phyloP scores from a whole-genome alignment of 345 rosid genomes.

The Heritiera littoralis region DNA sequence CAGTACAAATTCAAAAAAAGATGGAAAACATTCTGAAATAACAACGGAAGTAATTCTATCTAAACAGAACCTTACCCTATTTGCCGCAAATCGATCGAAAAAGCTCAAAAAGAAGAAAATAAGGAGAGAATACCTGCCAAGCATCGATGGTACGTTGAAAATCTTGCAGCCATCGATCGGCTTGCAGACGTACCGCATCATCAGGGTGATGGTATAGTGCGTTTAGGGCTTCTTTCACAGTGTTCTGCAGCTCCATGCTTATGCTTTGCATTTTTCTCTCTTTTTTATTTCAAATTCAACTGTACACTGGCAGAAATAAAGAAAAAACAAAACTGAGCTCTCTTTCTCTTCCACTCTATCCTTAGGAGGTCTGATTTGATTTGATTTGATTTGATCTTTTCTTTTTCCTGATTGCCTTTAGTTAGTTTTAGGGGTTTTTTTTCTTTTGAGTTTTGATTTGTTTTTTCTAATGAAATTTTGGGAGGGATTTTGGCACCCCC shows the following conservation, averaged over 20 bases:
- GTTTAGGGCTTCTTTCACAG: constrained; percentile 95
- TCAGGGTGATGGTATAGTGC: constrained; percentile 98
- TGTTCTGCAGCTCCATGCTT: constrained; percentile 79
- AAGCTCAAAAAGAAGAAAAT: neutral
- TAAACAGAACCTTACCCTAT: neutral
- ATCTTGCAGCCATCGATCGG: constrained; percentile 91
- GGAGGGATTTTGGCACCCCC: constrained; percentile 26
- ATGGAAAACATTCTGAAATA: neutral
- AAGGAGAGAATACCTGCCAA: constrained; percentile 69
- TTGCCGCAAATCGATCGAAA: constrained; percentile 4
- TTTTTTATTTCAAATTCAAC: constrained; percentile 30
- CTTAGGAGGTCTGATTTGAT: neutral
- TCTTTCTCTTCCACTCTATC: neutral
- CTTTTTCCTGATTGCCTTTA: neutral
- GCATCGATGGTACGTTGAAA: constrained; percentile 97
- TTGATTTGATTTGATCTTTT: no score
- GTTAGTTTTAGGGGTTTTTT: neutral
- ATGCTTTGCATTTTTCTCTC: constrained; percentile 30
- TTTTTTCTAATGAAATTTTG: neutral
- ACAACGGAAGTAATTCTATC: neutral
- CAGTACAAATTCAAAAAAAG: neutral
- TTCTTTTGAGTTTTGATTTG: neutral
- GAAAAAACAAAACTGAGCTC: neutral
- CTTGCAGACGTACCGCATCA: constrained; percentile 75
- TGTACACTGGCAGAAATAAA: constrained; percentile 10